phyloP scores from a whole-genome alignment of 257 asterid species.

The Scutellaria galericulata region DNA sequence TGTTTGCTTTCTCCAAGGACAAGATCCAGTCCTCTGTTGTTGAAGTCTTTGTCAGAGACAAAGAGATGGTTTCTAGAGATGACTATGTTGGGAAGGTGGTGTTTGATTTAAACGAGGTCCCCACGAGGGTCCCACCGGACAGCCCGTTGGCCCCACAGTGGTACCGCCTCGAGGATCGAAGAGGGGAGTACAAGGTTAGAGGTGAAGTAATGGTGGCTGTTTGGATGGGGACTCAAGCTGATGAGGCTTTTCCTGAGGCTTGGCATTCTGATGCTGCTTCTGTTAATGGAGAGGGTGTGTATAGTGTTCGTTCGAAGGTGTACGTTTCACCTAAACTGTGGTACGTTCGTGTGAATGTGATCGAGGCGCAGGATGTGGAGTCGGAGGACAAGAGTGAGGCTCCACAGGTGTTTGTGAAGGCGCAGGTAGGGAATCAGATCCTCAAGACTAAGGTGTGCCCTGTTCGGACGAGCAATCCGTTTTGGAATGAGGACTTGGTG shows the following conservation, averaged over 20 bases:
- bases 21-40: constrained; percentile 60
- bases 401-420: constrained; percentile 51
- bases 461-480: constrained; percentile 17
- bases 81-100: constrained; percentile 63
- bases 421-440: constrained; percentile 34
- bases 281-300: constrained; percentile 62
- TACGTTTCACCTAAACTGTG: constrained; percentile 79
- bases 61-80: constrained; percentile 55
- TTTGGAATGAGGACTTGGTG: constrained; percentile 47
- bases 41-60: constrained; percentile 59
- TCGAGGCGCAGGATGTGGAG: constrained; percentile 73
- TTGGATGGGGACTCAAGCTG: constrained; percentile 86
- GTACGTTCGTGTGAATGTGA: constrained; percentile 67
- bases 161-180: constrained; percentile 62
- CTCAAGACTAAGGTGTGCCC: constrained; percentile 31
- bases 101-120: constrained; percentile 69
- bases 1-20: constrained; percentile 72
- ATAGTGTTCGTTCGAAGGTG: constrained; percentile 67
- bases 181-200: constrained; percentile 44
- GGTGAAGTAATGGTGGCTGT: constrained; percentile 81
- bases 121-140: constrained; percentile 69
- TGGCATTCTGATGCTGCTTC: constrained; percentile 72
- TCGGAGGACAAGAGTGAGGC: constrained; percentile 57
- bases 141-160: constrained; percentile 80
- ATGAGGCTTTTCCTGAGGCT: constrained; percentile 72